These are phyloP conservation scores for Neurospora sp. DNA, from an alignment of 2,329 filamentous ascomycete species.

Conservation along the genomic window DNA sequence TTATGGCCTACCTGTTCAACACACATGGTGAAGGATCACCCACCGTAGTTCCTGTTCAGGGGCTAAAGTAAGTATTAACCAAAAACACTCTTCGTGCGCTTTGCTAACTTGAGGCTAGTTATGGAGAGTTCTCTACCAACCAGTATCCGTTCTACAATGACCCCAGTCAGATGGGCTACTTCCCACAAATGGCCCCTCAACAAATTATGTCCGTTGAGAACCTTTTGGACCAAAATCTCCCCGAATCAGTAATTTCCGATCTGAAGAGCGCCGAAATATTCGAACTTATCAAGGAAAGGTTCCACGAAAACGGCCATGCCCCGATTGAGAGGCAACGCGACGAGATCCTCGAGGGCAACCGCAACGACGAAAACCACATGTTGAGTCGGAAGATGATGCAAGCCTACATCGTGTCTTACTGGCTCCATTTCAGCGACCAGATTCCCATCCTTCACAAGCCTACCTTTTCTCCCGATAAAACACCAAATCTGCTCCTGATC, in stretches of 20 bases:
- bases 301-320: conserved; percentile 69
- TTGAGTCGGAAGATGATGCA: conserved; percentile 93
- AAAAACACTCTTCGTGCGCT: too few species aligned
- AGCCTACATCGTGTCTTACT: conserved; percentile 85
- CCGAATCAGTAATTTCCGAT: conserved; percentile 73
- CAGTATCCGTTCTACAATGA: conserved; percentile 43
- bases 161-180: conserved; percentile 40
- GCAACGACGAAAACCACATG: conserved; percentile 52
- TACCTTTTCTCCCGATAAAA: conserved; percentile 81
- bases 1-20: conserved; percentile 77
- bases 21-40: conserved; percentile 46
- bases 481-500: conserved; percentile 73
- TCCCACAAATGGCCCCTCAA: conserved; percentile 49
- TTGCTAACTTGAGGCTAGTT: conserved; percentile 30
- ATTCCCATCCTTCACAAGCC: conserved; percentile 90
- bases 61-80: conserved; percentile 36
- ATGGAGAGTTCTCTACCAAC: conserved; percentile 37
- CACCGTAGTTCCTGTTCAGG: conserved; percentile 38
- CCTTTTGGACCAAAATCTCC: conserved; percentile 68
- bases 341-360: conserved; percentile 67
- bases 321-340: conserved; percentile 67
- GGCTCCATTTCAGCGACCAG: conserved; percentile 90
- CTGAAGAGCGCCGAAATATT: conserved; percentile 78
- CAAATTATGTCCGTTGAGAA: conserved; percentile 88
- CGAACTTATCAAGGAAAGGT: conserved; percentile 69